These are phyloP conservation scores for Eugenia klotzschiana DNA, from an alignment of 441 rosid genomes.

Conservation along the genomic window DNA sequence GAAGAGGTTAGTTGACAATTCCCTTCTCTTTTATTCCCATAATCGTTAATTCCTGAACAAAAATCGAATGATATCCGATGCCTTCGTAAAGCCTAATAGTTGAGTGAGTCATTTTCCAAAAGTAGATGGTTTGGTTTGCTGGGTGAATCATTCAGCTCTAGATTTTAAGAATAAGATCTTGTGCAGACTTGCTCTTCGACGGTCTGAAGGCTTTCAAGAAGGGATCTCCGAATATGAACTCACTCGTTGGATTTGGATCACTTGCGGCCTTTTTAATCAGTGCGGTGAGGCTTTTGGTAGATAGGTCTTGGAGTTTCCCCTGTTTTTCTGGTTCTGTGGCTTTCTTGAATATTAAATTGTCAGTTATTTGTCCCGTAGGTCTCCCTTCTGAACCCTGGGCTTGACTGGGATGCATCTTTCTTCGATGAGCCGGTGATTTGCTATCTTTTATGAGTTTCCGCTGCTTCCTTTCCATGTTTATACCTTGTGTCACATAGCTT, in stretches of 20 bases:
- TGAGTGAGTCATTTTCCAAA: background rate
- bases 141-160: background rate
- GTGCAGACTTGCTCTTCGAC: constrained; percentile 67
- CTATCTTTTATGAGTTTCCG: constrained; percentile 17
- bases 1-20: constrained; percentile 51
- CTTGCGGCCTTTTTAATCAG: constrained; percentile 76
- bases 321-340: background rate
- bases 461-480: background rate
- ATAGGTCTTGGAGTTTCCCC: background rate
- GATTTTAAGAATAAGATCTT: background rate
- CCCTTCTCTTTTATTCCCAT: background rate
- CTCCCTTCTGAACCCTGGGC: constrained; percentile 71
- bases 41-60: background rate
- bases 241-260: constrained; percentile 84
- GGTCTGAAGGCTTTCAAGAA: constrained; percentile 70
- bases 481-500: background rate
- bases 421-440: constrained; percentile 93
- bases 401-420: constrained; percentile 90
- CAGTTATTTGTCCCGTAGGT: constrained; percentile 24
- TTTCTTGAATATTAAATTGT: background rate
- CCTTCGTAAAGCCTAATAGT: background rate
- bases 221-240: constrained; percentile 95
- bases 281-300: constrained; percentile 30
- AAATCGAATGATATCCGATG: background rate
- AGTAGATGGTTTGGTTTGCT: background rate